phyloP scores from a whole-genome alignment of 2,329 filamentous ascomycete species.

The Diplodia intermedia region DNA sequence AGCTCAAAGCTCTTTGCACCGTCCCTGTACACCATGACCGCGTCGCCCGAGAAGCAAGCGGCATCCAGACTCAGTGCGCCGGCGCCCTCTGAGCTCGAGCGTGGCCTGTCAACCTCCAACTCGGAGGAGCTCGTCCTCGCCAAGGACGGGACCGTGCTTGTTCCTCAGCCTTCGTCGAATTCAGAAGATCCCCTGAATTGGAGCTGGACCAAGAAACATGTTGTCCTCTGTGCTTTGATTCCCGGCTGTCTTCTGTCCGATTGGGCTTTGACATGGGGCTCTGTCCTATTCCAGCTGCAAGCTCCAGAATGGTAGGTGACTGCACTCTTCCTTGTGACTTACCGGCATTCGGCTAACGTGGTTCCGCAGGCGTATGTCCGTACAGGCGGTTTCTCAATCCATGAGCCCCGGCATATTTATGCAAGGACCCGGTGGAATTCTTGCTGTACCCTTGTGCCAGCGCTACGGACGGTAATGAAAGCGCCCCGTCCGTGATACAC shows the following conservation, averaged over 20 bases:
- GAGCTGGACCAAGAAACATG: constrained; percentile 41
- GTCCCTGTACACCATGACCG: background rate
- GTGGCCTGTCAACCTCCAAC: constrained; percentile 6
- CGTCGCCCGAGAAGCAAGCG: constrained; percentile 10
- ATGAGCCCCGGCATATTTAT: constrained; percentile 44
- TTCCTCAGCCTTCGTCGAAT: constrained; percentile 41
- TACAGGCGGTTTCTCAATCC: constrained; percentile 47
- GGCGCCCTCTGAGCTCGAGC: constrained; percentile 9
- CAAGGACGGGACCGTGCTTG: constrained; percentile 33
- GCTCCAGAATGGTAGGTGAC: constrained; percentile 31
- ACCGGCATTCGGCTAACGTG: constrained; percentile 30
- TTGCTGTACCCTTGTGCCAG: constrained; percentile 44
- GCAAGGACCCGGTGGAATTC: constrained; percentile 38
- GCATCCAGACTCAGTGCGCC: constrained; percentile 1
- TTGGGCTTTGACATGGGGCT: constrained; percentile 37
- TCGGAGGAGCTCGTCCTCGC: constrained; percentile 22
- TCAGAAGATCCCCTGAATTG: constrained; percentile 46
- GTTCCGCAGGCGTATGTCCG: constrained; percentile 42
- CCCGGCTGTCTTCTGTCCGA: constrained; percentile 37
- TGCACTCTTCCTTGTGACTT: background rate
- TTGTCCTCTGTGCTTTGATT: constrained; percentile 37
- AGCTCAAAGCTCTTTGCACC: background rate
- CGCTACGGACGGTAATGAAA: constrained; percentile 48
- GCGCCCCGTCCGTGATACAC: background rate
- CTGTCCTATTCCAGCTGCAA: constrained; percentile 33